Percentiles rank a stretch among this genome's conserved stretches.
Evolutionary conservation across 169 alveolate genomes (phyloP).

Genomic region (Cryptosporidium sp.): DNA sequence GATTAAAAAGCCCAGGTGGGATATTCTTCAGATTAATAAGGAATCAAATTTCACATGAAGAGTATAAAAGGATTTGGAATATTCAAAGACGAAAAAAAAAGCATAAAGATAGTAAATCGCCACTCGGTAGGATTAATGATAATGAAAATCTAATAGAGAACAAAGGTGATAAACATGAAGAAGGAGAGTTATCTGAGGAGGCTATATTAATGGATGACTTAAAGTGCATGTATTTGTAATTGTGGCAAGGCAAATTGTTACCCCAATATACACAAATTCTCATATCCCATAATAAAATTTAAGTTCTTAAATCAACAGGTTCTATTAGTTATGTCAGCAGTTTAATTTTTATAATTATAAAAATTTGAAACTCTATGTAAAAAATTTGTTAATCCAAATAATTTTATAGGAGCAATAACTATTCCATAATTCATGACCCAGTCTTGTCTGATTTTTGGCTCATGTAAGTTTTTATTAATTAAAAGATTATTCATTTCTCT

Average conservation of each 20-base stretch:
- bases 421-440: slow-evolving; percentile 41
- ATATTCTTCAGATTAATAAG: slow-evolving; percentile 55
- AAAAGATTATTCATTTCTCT: slow-evolving; percentile 36
- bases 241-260: neutral
- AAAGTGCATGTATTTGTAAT: neutral
- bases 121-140: neutral
- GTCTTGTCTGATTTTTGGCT: slow-evolving; percentile 45
- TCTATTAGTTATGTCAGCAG: neutral
- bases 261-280: neutral
- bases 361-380: slow-evolving; percentile 34
- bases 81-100: slow-evolving; percentile 23
- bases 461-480: neutral
- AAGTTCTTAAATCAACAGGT: neutral
- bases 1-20: slow-evolving; percentile 67
- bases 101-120: neutral
- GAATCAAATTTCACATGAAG: slow-evolving; percentile 41
- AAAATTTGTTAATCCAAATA: slow-evolving; percentile 34
- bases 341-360: neutral
- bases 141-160: neutral
- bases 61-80: slow-evolving; percentile 42
- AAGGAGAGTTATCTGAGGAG: slow-evolving; percentile 55
- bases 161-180: slow-evolving; percentile 6
- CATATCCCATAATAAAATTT: neutral
- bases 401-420: slow-evolving; percentile 21
- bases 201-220: slow-evolving; percentile 47